Evolutionary conservation across 2,329 filamentous ascomycete genomes (phyloP), one percentile per base, ranked within the genome.

Genomic region (Didymella keratinophila): DNA sequence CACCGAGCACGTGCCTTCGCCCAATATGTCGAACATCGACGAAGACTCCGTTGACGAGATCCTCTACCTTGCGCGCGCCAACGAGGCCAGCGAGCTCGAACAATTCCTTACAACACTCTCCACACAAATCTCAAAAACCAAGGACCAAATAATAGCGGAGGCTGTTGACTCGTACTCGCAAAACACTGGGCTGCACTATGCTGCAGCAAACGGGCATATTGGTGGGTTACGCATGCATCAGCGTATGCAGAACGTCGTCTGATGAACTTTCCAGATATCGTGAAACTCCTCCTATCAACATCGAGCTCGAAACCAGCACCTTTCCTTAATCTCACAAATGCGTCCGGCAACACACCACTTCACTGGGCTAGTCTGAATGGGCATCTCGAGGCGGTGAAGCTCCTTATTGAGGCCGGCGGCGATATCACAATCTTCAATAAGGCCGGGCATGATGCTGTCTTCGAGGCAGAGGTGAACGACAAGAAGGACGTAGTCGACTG

Each of bases 361-460:
- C 95, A 99, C 79, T 98, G 93, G 93, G 94, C 94, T 0, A 91
- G 92, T 0, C 81, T 97, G 54, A 95, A 96, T 53, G 93, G 93
- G 1, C 93, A 97, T 71, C 80, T 98, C 3, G 86, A 89, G 6
- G 86, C 88, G 3, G 92, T 97, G 7, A 91, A 93, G 80, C 79
- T 87, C 0, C 83, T 99, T 12, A 82, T 97, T 2, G 87, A 88
- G 43, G 82, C 87, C 2, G 93, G 92, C 2, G 93, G 93, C 1
- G 89, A 92, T 58, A 88, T 93, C 4, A 87, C 87, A 11, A 80
- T 92, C 30, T 88, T 88, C 71, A 98, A 98, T 74, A 86, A 89
- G 72, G 90, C 90, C 46, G 93, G 96, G 27, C 91, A 96, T 69
- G 89, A 81, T 59, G 79, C 80, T 4, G 78, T 82, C 30, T 83